Conservation (phyloP, 2,329 filamentous ascomycete genomes). For the Cladosporium sp. region DNA sequence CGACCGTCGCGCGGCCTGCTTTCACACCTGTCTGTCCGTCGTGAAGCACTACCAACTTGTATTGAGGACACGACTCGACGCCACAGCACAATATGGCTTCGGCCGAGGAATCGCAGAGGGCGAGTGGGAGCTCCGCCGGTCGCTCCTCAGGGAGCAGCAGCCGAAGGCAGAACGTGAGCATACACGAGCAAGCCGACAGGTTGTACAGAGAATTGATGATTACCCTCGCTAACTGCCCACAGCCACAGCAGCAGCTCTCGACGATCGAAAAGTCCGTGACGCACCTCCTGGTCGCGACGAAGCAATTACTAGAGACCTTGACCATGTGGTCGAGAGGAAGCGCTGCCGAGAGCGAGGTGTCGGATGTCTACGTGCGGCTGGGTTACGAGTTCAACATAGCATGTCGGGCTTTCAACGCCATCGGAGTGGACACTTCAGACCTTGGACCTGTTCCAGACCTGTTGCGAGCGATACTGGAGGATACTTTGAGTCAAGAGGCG, state of each 20-base stretch:
- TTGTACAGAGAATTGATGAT: neutral
- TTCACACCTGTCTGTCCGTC: neutral
- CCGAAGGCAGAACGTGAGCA: constrained; percentile 31
- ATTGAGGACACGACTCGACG: neutral
- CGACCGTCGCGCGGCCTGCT: neutral
- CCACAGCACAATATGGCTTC: constrained; percentile 19
- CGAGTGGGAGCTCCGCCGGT: constrained; percentile 31
- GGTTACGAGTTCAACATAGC: constrained; percentile 99
- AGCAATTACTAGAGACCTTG: constrained; percentile 93
- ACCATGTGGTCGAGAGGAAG: constrained; percentile 95
- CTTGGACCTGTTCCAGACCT: constrained; percentile 93
- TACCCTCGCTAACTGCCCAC: constrained; percentile 26
- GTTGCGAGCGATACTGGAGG: constrained; percentile 85
- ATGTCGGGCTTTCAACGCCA: constrained; percentile 92
- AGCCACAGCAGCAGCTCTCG: constrained; percentile 76
- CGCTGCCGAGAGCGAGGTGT: constrained; percentile 91
- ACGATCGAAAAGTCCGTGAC: constrained; percentile 99
- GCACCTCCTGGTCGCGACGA: constrained; percentile 94
- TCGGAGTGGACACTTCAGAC: constrained; percentile 92
- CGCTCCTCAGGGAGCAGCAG: constrained; percentile 27
- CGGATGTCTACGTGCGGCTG: constrained; percentile 94
- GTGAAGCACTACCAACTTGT: neutral
- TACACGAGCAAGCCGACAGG: constrained; percentile 4
- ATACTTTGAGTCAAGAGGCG: constrained; percentile 94
- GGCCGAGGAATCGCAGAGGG: constrained; percentile 26